Evolutionary conservation across 2,329 filamentous ascomycete species (phyloP).

Genomic region (Rutstroemia sydowiana): DNA sequence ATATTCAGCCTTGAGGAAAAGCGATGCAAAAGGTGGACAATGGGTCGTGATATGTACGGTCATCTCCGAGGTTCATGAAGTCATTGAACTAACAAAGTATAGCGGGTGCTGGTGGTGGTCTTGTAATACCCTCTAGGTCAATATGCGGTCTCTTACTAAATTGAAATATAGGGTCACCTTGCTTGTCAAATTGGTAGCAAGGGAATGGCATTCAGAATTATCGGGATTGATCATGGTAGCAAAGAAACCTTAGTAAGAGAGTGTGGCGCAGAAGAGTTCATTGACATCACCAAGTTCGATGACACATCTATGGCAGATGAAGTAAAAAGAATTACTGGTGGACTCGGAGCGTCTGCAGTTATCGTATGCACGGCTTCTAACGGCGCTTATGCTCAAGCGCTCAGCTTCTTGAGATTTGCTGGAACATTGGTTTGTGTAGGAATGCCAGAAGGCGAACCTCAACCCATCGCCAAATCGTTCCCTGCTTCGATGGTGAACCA

Average conservation of each 20-base stretch:
- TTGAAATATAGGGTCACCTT: constrained; percentile 42
- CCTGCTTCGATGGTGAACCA: constrained; percentile 31
- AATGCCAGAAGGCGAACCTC: constrained; percentile 39
- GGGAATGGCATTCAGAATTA: constrained; percentile 57
- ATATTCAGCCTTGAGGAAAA: constrained; percentile 58
- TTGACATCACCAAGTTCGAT: constrained; percentile 49
- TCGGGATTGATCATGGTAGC: constrained; percentile 56
- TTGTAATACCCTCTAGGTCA: constrained; percentile 28
- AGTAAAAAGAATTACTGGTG: constrained; percentile 48
- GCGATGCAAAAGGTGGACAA: constrained; percentile 39
- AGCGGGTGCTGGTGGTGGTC: constrained; percentile 52
- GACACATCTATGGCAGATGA: constrained; percentile 44
- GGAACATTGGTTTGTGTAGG: constrained; percentile 46
- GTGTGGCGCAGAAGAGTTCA: constrained; percentile 59
- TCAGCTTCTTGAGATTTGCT: constrained; percentile 40
- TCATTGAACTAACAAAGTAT: constrained; percentile 15
- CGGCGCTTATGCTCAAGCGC: constrained; percentile 41
- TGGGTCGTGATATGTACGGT: constrained; percentile 28
- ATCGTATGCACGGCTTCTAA: constrained; percentile 48
- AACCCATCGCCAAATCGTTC: constrained; percentile 38
- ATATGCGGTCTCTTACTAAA: background rate
- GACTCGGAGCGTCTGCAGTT: constrained; percentile 51
- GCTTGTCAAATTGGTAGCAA: constrained; percentile 51
- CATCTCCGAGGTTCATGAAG: constrained; percentile 11
- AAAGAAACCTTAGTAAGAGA: constrained; percentile 51